phyloP scores from a whole-genome alignment of 306 rosid genomes.

The Pterocarpus santalinus region DNA sequence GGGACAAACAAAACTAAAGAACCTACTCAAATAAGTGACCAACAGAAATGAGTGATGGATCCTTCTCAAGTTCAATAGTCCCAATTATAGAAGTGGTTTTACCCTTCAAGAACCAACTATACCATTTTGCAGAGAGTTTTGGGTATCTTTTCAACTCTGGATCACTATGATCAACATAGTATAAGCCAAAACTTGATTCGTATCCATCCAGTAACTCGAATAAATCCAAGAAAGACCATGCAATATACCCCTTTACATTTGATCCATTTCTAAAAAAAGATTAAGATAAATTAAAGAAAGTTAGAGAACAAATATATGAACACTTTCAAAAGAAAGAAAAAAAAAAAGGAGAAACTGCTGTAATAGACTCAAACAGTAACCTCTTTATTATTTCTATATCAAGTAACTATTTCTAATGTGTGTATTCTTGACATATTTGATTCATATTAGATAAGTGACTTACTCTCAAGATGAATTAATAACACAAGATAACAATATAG shows the following conservation, averaged over 20 bases:
- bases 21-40: conserved; percentile 11
- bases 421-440: no score
- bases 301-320: neutral
- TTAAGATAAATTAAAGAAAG: neutral
- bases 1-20: neutral
- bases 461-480: no score
- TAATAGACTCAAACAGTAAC: neutral
- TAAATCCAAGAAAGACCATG: conserved; percentile 48
- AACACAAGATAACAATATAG: neutral
- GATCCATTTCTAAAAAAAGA: conserved; percentile 45
- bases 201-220: conserved; percentile 45
- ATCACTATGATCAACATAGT: conserved; percentile 39
- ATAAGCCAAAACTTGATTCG: conserved; percentile 44
- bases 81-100: neutral
- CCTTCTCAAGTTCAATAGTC: conserved; percentile 20
- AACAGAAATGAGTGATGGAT: conserved; percentile 1
- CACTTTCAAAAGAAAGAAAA: no score
- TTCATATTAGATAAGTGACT: no score
- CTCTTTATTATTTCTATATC: no score
- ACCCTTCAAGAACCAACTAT: conserved; percentile 28
- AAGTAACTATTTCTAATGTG: no score
- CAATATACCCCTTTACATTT: conserved; percentile 42
- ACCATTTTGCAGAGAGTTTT: conserved; percentile 49
- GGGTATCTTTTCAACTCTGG: conserved; percentile 49
- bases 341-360: no score